These are phyloP conservation scores for Elongisporangium senticosum DNA, from an alignment of 352 stramenopile genomes.

Conservation along the genomic window DNA sequence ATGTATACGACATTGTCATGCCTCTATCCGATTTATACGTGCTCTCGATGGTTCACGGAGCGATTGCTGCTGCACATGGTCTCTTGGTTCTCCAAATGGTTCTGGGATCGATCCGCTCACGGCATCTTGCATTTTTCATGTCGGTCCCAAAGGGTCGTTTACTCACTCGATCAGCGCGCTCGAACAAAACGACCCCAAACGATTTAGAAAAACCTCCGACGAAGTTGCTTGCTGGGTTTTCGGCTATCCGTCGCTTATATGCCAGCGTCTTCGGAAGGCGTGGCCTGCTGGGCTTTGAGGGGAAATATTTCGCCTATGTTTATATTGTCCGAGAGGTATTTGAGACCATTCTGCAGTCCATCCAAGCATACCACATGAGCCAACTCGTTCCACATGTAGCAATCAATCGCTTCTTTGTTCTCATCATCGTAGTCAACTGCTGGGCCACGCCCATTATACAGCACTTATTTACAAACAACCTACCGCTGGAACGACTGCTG, in stretches of 20 bases:
- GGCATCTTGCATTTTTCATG: too few species aligned
- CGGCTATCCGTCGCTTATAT: not conserved
- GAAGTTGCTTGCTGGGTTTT: too few species aligned
- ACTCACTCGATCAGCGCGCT: too few species aligned
- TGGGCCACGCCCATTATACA: constrained; percentile 11
- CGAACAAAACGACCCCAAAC: too few species aligned
- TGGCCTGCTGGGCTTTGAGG: not conserved
- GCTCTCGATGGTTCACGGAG: too few species aligned
- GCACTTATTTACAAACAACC: constrained; percentile 5
- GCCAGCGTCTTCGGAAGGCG: not conserved
- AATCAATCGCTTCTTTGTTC: not conserved
- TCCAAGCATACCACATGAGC: constrained; percentile 26
- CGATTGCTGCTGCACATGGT: too few species aligned
- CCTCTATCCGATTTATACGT: too few species aligned
- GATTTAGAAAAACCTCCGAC: too few species aligned
- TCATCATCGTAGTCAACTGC: constrained; percentile 9
- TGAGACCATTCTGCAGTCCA: constrained; percentile 16
- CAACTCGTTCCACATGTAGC: constrained; percentile 8
- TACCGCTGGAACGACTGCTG: constrained; percentile 2
- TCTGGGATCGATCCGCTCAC: too few species aligned
- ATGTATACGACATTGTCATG: too few species aligned
- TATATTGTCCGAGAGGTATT: not conserved
- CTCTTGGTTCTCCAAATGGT: too few species aligned
- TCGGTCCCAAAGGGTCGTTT: too few species aligned
- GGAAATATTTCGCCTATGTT: not conserved